phyloP scores from a whole-genome alignment of 306 rosid genomes.

The Quercus bicolor region DNA sequence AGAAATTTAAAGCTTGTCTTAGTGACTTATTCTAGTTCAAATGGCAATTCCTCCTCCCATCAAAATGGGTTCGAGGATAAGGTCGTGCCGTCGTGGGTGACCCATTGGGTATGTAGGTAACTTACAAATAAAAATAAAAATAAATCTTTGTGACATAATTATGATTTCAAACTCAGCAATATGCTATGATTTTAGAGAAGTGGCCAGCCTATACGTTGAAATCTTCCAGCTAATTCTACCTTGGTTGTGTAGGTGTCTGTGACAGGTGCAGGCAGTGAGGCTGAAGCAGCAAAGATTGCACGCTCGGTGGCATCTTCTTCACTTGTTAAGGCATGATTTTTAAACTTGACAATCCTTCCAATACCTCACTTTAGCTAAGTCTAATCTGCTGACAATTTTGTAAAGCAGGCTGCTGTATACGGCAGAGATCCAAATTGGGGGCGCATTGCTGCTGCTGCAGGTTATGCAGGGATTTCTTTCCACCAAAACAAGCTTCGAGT shows the following conservation, averaged over 20 bases:
- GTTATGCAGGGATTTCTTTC: constrained; percentile 79
- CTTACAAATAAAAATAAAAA: no score
- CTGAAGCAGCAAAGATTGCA: constrained; percentile 86
- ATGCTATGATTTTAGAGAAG: constrained; percentile 14
- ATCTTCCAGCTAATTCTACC: constrained; percentile 9
- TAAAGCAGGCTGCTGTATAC: constrained; percentile 74
- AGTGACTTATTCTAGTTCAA: background rate
- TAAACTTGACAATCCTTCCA: constrained; percentile 8
- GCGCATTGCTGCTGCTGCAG: constrained; percentile 90
- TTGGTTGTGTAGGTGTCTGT: constrained; percentile 61
- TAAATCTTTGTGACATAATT: background rate
- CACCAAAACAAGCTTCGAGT: constrained; percentile 69
- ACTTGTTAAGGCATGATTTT: constrained; percentile 65
- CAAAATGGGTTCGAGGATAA: no score
- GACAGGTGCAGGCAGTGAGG: constrained; percentile 67
- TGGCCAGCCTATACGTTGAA: background rate
- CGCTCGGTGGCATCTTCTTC: constrained; percentile 90
- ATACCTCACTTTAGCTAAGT: background rate
- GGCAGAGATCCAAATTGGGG: constrained; percentile 99
- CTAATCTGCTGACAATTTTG: constrained; percentile 11
- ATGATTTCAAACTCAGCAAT: background rate
- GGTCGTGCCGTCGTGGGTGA: no score
- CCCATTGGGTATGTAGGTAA: no score
- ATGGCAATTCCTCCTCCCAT: no score
- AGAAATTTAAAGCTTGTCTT: constrained; percentile 1